Base-by-base conservation (phyloP, 2,329 filamentous ascomycete species). In the Zymoseptoria brevis region DNA sequence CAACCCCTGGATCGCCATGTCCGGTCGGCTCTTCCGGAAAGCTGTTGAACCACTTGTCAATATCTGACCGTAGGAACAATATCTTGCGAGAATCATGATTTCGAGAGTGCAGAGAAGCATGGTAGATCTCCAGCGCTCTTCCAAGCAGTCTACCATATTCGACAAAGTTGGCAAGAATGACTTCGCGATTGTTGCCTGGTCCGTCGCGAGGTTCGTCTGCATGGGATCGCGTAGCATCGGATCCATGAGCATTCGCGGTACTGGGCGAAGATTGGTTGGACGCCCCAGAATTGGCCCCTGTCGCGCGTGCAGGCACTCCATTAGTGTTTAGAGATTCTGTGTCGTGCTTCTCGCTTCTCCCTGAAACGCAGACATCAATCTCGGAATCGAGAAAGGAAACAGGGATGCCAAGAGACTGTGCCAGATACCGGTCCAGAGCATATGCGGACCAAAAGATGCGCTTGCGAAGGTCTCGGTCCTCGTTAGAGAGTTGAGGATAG, bases 391-490 rank as follows among this genome's bases (percentile, higher is more conserved):
- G 68, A 2, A 76, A 67, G 1, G 69, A 69, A 4, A 71, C 64
- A 0, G 74, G 74, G 26, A 75, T 71, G 1, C 75, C 74, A 1
- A 76, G 60, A 1, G 71, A 67, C 56, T 75, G 72, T 19, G 70
- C 72, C 11, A 75, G 65, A 24, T 73, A 72, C 0, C 74, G 66
- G 53, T 77, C 75, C 0, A 76, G 60, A 1, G 74, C 69, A 52
- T 76, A 77, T 0, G 71, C 68, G 53, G 71, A 73, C 75, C 75
- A 77, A 51, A 77, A 72, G 5, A 76, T 70, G n/a, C 75, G 67
- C 58, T 77, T 75, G 13, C 75, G 70, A 19, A 76, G 73, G 11
- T 72, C 68, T 9, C 71, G 61, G 22, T 66, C 64, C 19, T 65
- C 63, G 19, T 66, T 60, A 5, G 64, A 64, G 1, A 67, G 59